These are phyloP conservation scores for Tubosaeta brunneosetosa DNA, from an alignment of 768 basidiomycete genomes.

Conservation along the genomic window DNA sequence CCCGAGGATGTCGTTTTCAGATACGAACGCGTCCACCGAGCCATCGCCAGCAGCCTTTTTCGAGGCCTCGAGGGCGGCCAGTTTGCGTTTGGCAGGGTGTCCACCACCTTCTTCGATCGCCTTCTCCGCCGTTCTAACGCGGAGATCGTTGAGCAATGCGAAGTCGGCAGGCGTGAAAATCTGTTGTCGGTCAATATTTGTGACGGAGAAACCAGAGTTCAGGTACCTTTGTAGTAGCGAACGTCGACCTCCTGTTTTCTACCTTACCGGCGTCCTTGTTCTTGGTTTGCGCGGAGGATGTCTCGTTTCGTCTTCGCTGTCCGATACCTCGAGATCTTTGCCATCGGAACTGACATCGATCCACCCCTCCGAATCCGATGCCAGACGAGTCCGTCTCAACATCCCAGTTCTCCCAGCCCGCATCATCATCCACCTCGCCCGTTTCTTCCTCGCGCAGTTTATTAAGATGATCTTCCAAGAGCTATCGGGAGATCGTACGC, in stretches of 20 bases:
- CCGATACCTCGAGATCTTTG: constrained; percentile 69
- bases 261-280: constrained; percentile 24
- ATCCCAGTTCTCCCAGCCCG: constrained; percentile 88
- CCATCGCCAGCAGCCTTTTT: too few species aligned
- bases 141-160: constrained; percentile 82
- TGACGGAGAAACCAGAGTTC: not conserved
- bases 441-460: constrained; percentile 61
- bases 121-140: constrained; percentile 69
- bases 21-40: constrained; percentile 50
- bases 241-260: constrained; percentile 48
- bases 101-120: constrained; percentile 69
- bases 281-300: constrained; percentile 1
- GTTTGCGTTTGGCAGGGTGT: constrained; percentile 81
- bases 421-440: constrained; percentile 54
- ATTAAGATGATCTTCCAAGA: constrained; percentile 83
- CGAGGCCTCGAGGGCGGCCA: constrained; percentile 60
- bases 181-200: constrained; percentile 35
- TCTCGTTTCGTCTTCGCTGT: constrained; percentile 72
- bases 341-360: constrained; percentile 70
- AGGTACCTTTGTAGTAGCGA: constrained; percentile 76
- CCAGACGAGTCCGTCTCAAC: constrained; percentile 67
- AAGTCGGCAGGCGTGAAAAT: constrained; percentile 98
- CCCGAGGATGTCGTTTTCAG: constrained; percentile 89
- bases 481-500: constrained; percentile 37
- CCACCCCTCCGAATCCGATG: constrained; percentile 68